Base-by-base conservation (phyloP, 2,329 filamentous ascomycete species). In the Aspergillus pseudotamarii region DNA sequence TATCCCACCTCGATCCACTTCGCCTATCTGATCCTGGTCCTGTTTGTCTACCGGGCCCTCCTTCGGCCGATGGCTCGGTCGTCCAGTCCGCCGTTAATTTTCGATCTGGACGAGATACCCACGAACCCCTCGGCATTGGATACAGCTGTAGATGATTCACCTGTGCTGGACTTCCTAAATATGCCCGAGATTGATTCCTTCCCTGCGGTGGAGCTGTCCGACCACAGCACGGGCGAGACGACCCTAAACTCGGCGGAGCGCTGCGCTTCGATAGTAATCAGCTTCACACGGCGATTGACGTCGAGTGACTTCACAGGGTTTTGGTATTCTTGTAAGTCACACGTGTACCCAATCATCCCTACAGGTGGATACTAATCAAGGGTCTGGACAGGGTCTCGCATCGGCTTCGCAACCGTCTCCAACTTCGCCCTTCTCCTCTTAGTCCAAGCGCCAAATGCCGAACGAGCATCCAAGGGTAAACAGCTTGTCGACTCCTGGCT, bases 11-110 rank as follows among this genome's bases (percentile, higher is more conserved):
- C 69, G 4, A 70, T 77, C 8, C 75, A 76, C 41, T 75, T 78
- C 50, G 72, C 74, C 43, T 78, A 77, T 55, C 64, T 77, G n/a
- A 68, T 73, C n/a, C 68, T 76, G 1, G 74, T 75, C n/a, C 64
- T 78, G 4, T 76, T 72, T 43, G 68, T 76, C 2, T 77, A 77
- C 61, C 75, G 76, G 30, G 75, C 75, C 0, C 69, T 78, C 53
- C 66, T 78, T 19, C 73, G 72, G 16, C 72, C 72, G 1, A 69
- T 74, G 67, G 73, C 72, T n/a, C 70, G 68, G 5, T 71, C 68
- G 1, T 71, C 70, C 11, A 68, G 67, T 16, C 71, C 72, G 5
- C 72, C 72, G 3, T 65, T 70, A 23, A 71, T 74, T 23, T 71
- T 71, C 28, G 73, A 72, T 38, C 45, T 72, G 32, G 71, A 73